A percentile compares a stretch with the other conserved stretches of the same genome.
Conservation (phyloP, 805 yeast genomes). For the Barnettozyma salicaria region DNA sequence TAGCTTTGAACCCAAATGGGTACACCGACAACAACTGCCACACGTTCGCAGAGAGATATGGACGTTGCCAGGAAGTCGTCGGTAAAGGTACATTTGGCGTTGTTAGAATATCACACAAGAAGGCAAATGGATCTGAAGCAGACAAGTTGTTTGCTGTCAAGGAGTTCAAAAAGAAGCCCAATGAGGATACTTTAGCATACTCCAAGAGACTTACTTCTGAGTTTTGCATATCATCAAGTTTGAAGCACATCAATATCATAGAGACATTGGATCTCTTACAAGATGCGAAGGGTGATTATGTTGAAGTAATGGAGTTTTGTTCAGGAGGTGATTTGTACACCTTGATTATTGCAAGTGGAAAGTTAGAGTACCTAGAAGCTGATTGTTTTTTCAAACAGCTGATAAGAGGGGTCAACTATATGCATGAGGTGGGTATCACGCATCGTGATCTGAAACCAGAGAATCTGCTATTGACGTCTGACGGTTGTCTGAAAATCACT, state of each 20-base stretch:
- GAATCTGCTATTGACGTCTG: slow-evolving; percentile 64
- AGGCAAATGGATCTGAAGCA: slow-evolving; percentile 29
- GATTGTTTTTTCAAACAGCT: slow-evolving; percentile 88
- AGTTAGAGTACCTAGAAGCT: slow-evolving; percentile 74
- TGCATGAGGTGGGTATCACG: slow-evolving; percentile 87
- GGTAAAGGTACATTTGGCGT: slow-evolving; percentile 95
- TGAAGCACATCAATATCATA: slow-evolving; percentile 74
- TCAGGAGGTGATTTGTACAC: slow-evolving; percentile 78
- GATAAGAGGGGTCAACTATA: slow-evolving; percentile 74
- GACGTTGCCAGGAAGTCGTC: slow-evolving; percentile 88
- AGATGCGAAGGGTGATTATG: slow-evolving; percentile 77
- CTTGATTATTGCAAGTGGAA: slow-evolving; percentile 68
- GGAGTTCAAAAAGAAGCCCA: slow-evolving; percentile 62
- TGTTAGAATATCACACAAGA: slow-evolving; percentile 81
- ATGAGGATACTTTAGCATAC: slow-evolving; percentile 60
- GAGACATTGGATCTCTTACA: slow-evolving; percentile 69
- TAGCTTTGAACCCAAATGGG: too few relatives aligned
- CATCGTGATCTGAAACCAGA: slow-evolving; percentile 91
- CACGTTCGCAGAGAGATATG: slow-evolving; percentile 83
- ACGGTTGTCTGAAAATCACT: slow-evolving; percentile 72
- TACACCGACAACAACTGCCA: too few relatives aligned
- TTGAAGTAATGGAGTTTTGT: slow-evolving; percentile 83
- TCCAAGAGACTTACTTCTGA: slow-evolving; percentile 73
- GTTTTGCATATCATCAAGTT: slow-evolving; percentile 73
- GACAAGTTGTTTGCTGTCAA: slow-evolving; percentile 76